Base-by-base conservation (phyloP, 768 basidiomycete genomes). In the Botryobasidium botryosum region DNA sequence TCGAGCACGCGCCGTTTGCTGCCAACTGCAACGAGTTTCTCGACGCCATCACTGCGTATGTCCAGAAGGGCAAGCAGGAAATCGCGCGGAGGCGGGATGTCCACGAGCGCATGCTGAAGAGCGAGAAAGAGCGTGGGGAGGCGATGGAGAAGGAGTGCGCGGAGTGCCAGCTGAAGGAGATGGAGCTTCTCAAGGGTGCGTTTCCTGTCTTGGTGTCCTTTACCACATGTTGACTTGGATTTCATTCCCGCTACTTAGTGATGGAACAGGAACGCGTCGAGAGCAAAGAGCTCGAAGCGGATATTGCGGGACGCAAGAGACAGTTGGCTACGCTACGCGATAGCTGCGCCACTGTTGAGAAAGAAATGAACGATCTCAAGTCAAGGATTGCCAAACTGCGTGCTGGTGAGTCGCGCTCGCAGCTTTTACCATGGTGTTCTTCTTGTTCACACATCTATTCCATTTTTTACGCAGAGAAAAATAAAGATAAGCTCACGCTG, bases 141-240 rank as follows among this genome's bases (percentile, higher is more conserved):
- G 65, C 70, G 6, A 65, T 75, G 0, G 80, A 88, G 56, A 54
- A 64, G 0, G 79, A 86, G 59, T 87, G 72, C 2, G 76, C 73
- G 44, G 65, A 75, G 35, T 86, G 81, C 61, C 82, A 86, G 52
- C 56, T 81, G 42, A 70, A 67, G 53, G 87, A 90, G 60, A 77
- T 85, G 25, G 77, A 83, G 42, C 68, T 91, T 45, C 68, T 85
- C 2, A 70, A 73, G 45, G 72, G 86, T 87, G 58, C n/a, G 72
- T 52, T 3, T 32, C 21, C 8, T 6, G n/a, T 28, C 6, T 3
- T 15, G 15, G 7, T 38, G 28, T 39, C 12, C 2, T 15, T n/a
- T 36, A 31, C 20, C 8, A 36, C 23, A 21, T 4, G 28, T 32
- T 4, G 10, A 35, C 5, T 13, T 25, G 25, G 10, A 18, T 10